Conservation (phyloP, 306 rosid genomes). For the Sophora flavescens region DNA sequence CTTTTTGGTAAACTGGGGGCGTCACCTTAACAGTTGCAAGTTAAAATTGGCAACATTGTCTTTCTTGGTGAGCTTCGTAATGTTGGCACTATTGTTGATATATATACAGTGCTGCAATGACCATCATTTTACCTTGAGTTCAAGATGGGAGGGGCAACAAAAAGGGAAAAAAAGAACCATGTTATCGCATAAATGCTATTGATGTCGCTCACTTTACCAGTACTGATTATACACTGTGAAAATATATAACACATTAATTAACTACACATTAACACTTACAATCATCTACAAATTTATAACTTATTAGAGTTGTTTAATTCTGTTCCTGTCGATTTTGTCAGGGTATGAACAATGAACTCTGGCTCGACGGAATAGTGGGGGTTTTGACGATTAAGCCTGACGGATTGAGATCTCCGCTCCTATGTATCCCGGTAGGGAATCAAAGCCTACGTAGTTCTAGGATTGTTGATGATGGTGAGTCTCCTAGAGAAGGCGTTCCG, state of each 20-base stretch:
- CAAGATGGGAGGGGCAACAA: not conserved
- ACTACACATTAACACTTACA: not conserved
- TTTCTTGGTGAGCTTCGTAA: conserved; percentile 51
- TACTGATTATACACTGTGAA: not conserved
- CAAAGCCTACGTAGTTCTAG: too few relatives aligned
- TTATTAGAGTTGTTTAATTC: too few relatives aligned
- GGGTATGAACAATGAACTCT: too few relatives aligned
- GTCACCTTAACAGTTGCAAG: conserved; percentile 63
- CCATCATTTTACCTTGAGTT: conserved; percentile 40
- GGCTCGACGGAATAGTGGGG: too few relatives aligned
- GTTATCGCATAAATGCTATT: conserved; percentile 3
- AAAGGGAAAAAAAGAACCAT: not conserved
- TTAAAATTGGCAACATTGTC: conserved; percentile 60
- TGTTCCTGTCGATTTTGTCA: too few relatives aligned
- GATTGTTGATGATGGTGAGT: too few relatives aligned
- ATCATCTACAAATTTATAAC: too few relatives aligned
- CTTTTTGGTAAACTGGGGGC: conserved; percentile 78
- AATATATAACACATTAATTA: not conserved
- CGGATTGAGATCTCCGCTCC: too few relatives aligned
- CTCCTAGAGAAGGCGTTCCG: too few relatives aligned
- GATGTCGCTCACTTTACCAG: not conserved
- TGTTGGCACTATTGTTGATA: conserved; percentile 46
- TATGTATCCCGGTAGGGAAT: too few relatives aligned
- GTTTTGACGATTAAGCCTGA: too few relatives aligned
- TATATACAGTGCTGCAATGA: conserved; percentile 5